phyloP scores from a whole-genome alignment of 2,329 filamentous ascomycete species.

The Calcarisporium arbuscula region DNA sequence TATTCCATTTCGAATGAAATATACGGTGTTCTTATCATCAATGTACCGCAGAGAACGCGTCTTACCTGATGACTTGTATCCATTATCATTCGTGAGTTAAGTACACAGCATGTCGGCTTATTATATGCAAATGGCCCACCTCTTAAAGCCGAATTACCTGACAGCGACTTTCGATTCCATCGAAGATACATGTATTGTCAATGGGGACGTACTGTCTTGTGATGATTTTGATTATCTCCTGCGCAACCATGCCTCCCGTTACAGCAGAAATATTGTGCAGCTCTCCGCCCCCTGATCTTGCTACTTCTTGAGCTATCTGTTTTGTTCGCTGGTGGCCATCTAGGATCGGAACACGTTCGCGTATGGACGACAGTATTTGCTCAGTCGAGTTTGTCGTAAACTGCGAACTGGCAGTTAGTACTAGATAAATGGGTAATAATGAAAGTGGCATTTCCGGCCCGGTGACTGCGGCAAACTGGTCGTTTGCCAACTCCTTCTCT shows the following conservation, averaged over 20 bases:
- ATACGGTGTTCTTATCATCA: too few species aligned
- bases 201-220: slow-evolving; percentile 67
- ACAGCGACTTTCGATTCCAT: slow-evolving; percentile 58
- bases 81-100: too few species aligned
- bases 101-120: too few species aligned
- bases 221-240: slow-evolving; percentile 89
- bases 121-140: too few species aligned
- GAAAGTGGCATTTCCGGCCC: slow-evolving; percentile 47
- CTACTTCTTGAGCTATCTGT: slow-evolving; percentile 58
- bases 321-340: slow-evolving; percentile 42
- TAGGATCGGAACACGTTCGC: slow-evolving; percentile 38
- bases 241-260: slow-evolving; percentile 87
- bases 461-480: slow-evolving; percentile 42
- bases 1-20: too few species aligned
- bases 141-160: slow-evolving; percentile 52
- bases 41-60: too few species aligned
- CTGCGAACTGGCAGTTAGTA: slow-evolving; percentile 50
- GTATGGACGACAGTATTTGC: slow-evolving; percentile 46
- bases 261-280: slow-evolving; percentile 88
- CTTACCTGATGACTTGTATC: too few species aligned
- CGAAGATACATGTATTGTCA: slow-evolving; percentile 65
- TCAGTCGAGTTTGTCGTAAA: slow-evolving; percentile 36
- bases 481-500: slow-evolving; percentile 50
- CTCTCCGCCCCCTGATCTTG: slow-evolving; percentile 75
- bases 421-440: slow-evolving; percentile 63